phyloP scores from a whole-genome alignment of 2,329 filamentous ascomycete species.

The Pseudogymnoascus sp. region DNA sequence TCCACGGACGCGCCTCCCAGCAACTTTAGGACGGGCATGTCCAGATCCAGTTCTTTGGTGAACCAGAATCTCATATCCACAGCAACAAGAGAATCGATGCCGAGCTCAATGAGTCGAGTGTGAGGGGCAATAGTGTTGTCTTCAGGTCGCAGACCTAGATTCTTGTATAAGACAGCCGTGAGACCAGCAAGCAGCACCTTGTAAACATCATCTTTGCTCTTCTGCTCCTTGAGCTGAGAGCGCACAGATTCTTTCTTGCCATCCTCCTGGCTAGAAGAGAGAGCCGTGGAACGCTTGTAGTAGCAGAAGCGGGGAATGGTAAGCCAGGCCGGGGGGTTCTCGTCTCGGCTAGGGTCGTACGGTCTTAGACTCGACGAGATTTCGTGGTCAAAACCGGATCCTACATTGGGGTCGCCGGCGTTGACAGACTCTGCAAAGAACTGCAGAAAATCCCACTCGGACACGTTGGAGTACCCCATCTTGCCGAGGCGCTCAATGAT shows the following conservation, averaged over 20 bases:
- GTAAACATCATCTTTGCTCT: not conserved
- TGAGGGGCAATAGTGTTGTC: not conserved
- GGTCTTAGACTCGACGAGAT: not conserved
- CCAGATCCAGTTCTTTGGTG: constrained; percentile 19
- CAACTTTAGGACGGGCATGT: constrained; percentile 41
- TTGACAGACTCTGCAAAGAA: constrained; percentile 1
- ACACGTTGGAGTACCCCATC: not conserved
- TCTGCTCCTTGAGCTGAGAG: not conserved
- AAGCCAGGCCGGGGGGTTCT: constrained; percentile 16
- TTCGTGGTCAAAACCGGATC: not conserved
- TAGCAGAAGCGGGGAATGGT: not conserved
- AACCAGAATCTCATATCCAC: constrained; percentile 9
- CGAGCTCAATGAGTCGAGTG: not conserved
- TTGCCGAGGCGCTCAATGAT: not conserved
- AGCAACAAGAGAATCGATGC: constrained; percentile 9
- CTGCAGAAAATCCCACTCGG: not conserved
- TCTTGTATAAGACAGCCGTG: not conserved
- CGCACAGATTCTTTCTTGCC: not conserved
- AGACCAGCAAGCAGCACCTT: not conserved
- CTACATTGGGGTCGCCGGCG: not conserved
- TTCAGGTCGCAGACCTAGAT: not conserved
- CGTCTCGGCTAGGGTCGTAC: constrained; percentile 12
- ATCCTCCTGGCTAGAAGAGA: not conserved
- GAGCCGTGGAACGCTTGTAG: too few species aligned
- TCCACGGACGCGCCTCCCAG: constrained; percentile 28